Conservation (phyloP, 1,139 yeast genomes). For the Yamadazyma atlantica region DNA sequence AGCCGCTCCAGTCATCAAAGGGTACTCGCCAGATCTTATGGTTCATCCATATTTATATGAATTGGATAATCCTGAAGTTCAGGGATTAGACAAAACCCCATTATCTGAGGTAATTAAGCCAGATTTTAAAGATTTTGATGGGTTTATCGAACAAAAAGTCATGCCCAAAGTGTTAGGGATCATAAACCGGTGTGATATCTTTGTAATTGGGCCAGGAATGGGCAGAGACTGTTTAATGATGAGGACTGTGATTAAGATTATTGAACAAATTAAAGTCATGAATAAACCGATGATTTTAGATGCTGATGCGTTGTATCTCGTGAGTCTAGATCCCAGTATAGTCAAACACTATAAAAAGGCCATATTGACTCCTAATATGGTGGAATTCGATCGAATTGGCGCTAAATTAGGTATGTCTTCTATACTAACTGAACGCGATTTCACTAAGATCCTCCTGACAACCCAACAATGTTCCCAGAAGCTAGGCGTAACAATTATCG, state of each 20-base stretch:
- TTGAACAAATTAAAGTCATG: slow-evolving; percentile 53
- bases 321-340: slow-evolving; percentile 56
- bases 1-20: slow-evolving; percentile 81
- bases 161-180: slow-evolving; percentile 56
- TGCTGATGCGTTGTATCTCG: slow-evolving; percentile 79
- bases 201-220: slow-evolving; percentile 91
- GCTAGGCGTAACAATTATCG: slow-evolving; percentile 62
- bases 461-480: slow-evolving; percentile 48
- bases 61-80: slow-evolving; percentile 20
- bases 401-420: slow-evolving; percentile 37
- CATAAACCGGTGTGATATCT: slow-evolving; percentile 69
- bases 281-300: slow-evolving; percentile 74
- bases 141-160: slow-evolving; percentile 40
- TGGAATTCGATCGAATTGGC: slow-evolving; percentile 73
- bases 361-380: slow-evolving; percentile 84
- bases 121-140: slow-evolving; percentile 22
- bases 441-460: slow-evolving; percentile 23
- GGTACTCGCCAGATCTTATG: slow-evolving; percentile 92
- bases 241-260: slow-evolving; percentile 54
- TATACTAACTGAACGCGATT: slow-evolving; percentile 24
- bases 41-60: slow-evolving; percentile 83
- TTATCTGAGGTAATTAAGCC: slow-evolving; percentile 21
- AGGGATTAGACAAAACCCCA: slow-evolving; percentile 16
- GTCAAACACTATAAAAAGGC: slow-evolving; percentile 53
- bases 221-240: slow-evolving; percentile 80